Evolutionary conservation across 257 asterid genomes (phyloP), one percentile per base, ranked within the genome.

Genomic region (Solanum clarkiae): DNA sequence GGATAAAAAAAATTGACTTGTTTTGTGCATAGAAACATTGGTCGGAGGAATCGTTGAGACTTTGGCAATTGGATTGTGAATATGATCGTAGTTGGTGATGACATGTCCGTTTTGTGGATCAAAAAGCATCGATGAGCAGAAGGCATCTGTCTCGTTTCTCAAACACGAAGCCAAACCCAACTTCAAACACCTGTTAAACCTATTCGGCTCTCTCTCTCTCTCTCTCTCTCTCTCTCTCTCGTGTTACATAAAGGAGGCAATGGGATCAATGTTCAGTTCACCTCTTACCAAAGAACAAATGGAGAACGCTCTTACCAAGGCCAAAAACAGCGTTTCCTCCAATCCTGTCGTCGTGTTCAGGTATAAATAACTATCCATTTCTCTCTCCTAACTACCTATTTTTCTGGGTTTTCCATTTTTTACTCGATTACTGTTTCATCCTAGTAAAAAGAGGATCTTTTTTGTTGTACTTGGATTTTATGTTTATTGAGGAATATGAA

Each of bases 261-360:
- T 93, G 97, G 97, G 97, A 85, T 93, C 97, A 53, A 1, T 87
- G 17, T 81, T 95, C 75, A 93, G 97, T 86, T 91, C 94, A 63
- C 32, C 85, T 71, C 89, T 68, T 29, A 84, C 45, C 17, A 90
- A 87, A 69, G 94, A 92, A 84, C 90, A 90, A n/a, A 71, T 92
- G 15, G 93, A 93, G 55, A 90, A 86, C 90, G 93, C 94, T 84
- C 93, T 93, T 86, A 84, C 90, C 22, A 95, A 95, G 87, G 95
- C 90, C 47, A 90, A 95, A 79, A 90, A 93, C 90, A 87, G 90
- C 47, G 98, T 93, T 69, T 92, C 95, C 18, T 93, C 98, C 17
- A 89, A 90, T 56, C 92, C 95, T 15, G 95, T 91, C 80, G 96
- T 95, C 59, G 91, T 95, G 66, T 95, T 93, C 92, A 94, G 98